Conservation (phyloP, 495 filamentous ascomycete genomes). For the Talaromyces trachyspermus region DNA sequence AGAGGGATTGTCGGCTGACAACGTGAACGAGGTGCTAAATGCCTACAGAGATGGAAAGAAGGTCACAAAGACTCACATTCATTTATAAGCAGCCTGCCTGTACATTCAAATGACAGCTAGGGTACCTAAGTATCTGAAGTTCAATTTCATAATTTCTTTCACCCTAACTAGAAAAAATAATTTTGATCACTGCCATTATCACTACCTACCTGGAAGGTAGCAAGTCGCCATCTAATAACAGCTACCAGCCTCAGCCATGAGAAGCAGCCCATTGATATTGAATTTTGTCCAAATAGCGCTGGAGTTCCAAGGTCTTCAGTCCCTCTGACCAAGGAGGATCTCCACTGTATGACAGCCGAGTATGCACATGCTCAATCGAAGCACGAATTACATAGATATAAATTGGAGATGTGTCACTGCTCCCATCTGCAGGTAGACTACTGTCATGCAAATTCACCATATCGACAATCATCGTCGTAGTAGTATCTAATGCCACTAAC, state of each 20-base stretch:
- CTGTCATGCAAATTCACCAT: background rate
- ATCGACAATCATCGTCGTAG: constrained; percentile 9
- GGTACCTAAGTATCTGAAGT: background rate
- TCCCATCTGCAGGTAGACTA: background rate
- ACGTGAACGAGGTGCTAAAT: constrained; percentile 4
- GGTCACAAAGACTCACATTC: constrained; percentile 3
- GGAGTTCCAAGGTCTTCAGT: background rate
- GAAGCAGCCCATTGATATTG: background rate
- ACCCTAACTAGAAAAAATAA: background rate
- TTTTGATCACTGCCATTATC: background rate
- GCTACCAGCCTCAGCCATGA: background rate
- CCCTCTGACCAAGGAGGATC: background rate
- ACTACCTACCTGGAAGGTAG: background rate
- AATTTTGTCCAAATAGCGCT: background rate
- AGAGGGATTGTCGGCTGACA: constrained; percentile 1
- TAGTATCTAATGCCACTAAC: constrained; percentile 5
- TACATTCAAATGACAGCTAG: background rate
- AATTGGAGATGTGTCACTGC: background rate
- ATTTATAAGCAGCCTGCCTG: constrained; percentile 29
- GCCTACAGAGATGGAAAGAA: constrained; percentile 3
- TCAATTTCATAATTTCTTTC: background rate
- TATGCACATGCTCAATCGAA: background rate
- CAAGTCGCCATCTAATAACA: background rate
- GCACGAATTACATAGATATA: background rate
- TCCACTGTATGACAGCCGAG: background rate